phyloP scores from a whole-genome alignment of 345 rosid species.

The Aegle marmelos region DNA sequence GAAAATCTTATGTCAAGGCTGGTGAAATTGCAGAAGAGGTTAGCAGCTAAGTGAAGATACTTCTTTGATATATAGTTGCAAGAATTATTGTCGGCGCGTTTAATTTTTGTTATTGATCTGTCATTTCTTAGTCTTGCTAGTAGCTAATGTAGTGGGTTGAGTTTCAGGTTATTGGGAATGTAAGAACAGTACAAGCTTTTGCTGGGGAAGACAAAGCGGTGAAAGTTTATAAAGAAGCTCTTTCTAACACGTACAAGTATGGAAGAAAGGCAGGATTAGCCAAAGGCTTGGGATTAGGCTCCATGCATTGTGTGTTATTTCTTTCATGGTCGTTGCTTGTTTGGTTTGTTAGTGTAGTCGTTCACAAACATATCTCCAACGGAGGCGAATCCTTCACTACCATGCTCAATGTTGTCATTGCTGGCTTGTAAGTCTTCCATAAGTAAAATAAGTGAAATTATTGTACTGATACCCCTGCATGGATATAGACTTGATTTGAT shows the following conservation, averaged over 20 bases:
- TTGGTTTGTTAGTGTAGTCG: constrained; percentile 87
- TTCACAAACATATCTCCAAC: constrained; percentile 73
- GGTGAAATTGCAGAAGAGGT: constrained; percentile 99
- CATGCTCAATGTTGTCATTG: constrained; percentile 94
- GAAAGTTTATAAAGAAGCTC: constrained; percentile 62
- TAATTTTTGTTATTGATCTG: too few relatives aligned
- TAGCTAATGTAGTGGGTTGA: neutral
- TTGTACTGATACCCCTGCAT: too few relatives aligned
- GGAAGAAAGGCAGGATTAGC: constrained; percentile 87
- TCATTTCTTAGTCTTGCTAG: neutral
- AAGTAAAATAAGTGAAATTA: neutral
- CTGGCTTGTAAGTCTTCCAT: constrained; percentile 71
- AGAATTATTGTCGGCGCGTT: too few relatives aligned
- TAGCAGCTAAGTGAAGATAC: neutral
- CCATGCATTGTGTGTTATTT: constrained; percentile 78
- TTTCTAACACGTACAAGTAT: constrained; percentile 62
- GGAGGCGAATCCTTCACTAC: constrained; percentile 97
- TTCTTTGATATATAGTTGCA: too few relatives aligned
- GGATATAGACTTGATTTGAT: neutral
- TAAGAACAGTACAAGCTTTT: constrained; percentile 95
- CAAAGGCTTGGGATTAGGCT: constrained; percentile 90
- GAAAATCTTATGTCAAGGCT: constrained; percentile 87
- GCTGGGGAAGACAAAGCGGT: constrained; percentile 93
- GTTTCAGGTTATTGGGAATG: constrained; percentile 85
- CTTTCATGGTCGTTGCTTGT: constrained; percentile 94